A percentile compares a stretch with the other conserved stretches of the same genome.
Evolutionary conservation across 148 eudicot species (phyloP).

Genomic region (Limonium bicolor): DNA sequence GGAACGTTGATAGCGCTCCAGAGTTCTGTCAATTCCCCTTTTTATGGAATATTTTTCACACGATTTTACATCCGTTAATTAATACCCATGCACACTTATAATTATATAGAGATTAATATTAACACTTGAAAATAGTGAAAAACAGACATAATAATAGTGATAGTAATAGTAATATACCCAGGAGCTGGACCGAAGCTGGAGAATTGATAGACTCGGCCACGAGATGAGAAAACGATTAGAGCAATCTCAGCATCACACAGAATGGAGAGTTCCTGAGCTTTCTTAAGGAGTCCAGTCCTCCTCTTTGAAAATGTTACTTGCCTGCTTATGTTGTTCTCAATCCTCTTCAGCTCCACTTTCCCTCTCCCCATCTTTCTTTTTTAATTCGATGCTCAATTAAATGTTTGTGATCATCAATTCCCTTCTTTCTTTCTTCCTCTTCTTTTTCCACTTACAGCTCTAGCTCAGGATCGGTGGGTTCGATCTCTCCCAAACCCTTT

Average conservation of each 20-base stretch:
- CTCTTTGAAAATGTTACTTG: conserved; percentile 7
- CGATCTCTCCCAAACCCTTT: no score
- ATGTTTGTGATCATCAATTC: no score
- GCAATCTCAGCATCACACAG: conserved; percentile 5
- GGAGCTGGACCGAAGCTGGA: conserved; percentile 2
- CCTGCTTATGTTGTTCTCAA: conserved; percentile 5
- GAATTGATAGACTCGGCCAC: conserved; percentile 4
- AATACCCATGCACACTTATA: neutral
- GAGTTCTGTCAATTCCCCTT: neutral
- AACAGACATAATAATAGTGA: neutral
- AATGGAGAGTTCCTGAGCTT: conserved; percentile 4
- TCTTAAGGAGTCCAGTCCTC: conserved; percentile 4
- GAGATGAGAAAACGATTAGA: conserved; percentile 1
- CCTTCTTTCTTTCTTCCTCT: no score
- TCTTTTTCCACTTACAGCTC: no score
- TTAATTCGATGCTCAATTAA: no score
- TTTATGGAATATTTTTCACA: neutral
- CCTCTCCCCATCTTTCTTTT: conserved; percentile 9
- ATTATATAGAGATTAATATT: neutral
- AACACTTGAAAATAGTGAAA: neutral
- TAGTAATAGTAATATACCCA: neutral
- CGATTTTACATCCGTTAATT: neutral
- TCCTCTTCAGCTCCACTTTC: conserved; percentile 6
- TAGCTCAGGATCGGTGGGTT: no score
- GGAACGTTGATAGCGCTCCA: conserved; percentile 8